Evolutionary conservation across 2,329 filamentous ascomycete species (phyloP).

Genomic region (Trichoderma sp.): DNA sequence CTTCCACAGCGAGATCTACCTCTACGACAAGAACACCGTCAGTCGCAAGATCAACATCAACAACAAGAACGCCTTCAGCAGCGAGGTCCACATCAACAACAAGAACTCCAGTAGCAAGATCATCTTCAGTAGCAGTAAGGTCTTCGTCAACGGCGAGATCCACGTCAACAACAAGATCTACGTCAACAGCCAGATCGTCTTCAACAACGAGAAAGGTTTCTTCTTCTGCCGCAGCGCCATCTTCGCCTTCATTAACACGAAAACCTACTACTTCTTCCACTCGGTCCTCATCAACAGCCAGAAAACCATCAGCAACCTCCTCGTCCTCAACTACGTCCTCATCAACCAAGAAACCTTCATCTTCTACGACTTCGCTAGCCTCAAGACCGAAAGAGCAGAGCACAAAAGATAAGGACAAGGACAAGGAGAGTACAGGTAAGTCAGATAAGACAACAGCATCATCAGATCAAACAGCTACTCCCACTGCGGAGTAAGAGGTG

Average conservation of each 20-base stretch:
- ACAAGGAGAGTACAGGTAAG: constrained; percentile 7
- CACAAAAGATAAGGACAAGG: constrained; percentile 21
- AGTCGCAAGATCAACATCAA: background rate
- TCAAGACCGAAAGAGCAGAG: constrained; percentile 20
- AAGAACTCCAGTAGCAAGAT: background rate
- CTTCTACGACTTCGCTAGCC: background rate
- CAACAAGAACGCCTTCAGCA: background rate
- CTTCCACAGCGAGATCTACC: background rate
- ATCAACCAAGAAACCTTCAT: constrained; percentile 18
- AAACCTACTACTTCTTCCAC: constrained; percentile 4
- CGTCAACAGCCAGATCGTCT: background rate
- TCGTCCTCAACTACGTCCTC: background rate
- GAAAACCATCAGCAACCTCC: background rate
- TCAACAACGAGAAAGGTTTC: constrained; percentile 8
- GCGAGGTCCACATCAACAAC: background rate
- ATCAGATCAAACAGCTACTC: background rate
- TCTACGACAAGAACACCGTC: background rate
- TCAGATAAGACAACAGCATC: background rate
- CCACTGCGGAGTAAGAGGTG: background rate
- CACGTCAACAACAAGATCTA: background rate
- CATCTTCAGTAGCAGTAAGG: background rate
- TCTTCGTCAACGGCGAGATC: background rate
- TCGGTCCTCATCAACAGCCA: background rate
- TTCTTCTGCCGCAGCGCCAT: background rate
- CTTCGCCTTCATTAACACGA: background rate